Conservation (phyloP, 202 grass and related monocot genomes). For the Musa balbisiana region DNA sequence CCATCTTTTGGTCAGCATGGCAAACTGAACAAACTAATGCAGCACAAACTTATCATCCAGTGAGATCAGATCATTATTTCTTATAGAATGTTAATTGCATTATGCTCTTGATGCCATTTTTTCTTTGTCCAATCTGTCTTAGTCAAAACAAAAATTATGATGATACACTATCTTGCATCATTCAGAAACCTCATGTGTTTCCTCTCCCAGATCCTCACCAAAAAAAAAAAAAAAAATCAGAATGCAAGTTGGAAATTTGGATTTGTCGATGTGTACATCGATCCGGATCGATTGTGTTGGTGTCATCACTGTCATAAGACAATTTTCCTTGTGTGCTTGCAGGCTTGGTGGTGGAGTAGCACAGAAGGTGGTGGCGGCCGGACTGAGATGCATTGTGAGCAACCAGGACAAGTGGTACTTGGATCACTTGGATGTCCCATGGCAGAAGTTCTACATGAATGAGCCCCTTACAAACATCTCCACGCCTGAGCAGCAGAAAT, state of each 20-base stretch:
- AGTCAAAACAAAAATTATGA: too few species aligned
- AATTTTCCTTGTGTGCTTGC: slow-evolving; percentile 5
- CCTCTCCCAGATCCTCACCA: background rate
- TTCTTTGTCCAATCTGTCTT: too few species aligned
- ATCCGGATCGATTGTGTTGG: too few species aligned
- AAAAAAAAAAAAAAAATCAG: background rate
- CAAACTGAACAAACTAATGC: too few species aligned
- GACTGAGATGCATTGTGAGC: slow-evolving; percentile 89
- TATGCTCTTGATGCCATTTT: too few species aligned
- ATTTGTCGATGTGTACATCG: background rate
- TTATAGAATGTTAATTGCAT: too few species aligned
- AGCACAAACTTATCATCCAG: too few species aligned
- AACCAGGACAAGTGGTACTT: slow-evolving; percentile 97
- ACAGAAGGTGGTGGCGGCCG: slow-evolving; percentile 55
- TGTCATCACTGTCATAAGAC: background rate
- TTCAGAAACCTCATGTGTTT: too few species aligned
- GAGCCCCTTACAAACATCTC: slow-evolving; percentile 71
- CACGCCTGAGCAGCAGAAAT: slow-evolving; percentile 51
- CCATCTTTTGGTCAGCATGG: too few species aligned
- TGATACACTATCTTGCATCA: too few species aligned
- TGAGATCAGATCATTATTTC: too few species aligned
- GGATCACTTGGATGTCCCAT: slow-evolving; percentile 78
- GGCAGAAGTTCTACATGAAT: slow-evolving; percentile 78
- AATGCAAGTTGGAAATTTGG: background rate
- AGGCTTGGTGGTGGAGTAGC: slow-evolving; percentile 76